Conservation (phyloP, 2,329 filamentous ascomycete genomes). For the Cercospora canescens region DNA sequence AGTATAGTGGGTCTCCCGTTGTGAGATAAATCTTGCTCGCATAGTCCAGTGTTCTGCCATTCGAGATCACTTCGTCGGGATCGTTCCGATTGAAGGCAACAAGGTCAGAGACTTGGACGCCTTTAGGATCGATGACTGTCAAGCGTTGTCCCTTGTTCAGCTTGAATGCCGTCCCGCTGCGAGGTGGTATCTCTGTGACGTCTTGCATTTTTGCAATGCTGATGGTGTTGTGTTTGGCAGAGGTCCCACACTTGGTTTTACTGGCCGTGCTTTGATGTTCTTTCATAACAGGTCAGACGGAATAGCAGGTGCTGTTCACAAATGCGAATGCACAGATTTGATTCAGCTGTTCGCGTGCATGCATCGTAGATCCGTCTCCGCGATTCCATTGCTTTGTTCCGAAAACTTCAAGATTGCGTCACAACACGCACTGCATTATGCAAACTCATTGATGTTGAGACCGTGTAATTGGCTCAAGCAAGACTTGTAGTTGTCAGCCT, state of each 20-base stretch:
- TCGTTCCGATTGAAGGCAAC: constrained; percentile 25
- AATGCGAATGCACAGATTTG: neutral
- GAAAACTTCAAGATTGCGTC: neutral
- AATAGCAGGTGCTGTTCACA: neutral
- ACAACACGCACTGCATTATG: neutral
- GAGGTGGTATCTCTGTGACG: constrained; percentile 15
- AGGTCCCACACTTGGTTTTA: neutral
- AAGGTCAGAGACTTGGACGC: constrained; percentile 26
- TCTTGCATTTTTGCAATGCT: neutral
- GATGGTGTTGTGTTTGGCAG: neutral
- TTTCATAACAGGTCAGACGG: too few relatives aligned
- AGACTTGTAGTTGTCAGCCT: neutral
- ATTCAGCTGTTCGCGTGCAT: neutral
- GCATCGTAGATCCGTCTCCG: neutral
- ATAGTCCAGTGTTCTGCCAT: constrained; percentile 28
- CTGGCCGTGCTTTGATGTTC: too few relatives aligned
- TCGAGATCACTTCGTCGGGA: constrained; percentile 23
- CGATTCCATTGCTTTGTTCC: neutral
- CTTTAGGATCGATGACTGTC: constrained; percentile 26
- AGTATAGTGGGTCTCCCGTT: constrained; percentile 24
- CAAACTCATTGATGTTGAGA: neutral
- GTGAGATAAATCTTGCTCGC: constrained; percentile 25
- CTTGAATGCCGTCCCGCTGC: constrained; percentile 23
- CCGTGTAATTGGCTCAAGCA: neutral
- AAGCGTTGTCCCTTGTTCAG: constrained; percentile 26